phyloP scores from a whole-genome alignment of 805 yeast species.

The Metschnikowia noctiluminum region DNA sequence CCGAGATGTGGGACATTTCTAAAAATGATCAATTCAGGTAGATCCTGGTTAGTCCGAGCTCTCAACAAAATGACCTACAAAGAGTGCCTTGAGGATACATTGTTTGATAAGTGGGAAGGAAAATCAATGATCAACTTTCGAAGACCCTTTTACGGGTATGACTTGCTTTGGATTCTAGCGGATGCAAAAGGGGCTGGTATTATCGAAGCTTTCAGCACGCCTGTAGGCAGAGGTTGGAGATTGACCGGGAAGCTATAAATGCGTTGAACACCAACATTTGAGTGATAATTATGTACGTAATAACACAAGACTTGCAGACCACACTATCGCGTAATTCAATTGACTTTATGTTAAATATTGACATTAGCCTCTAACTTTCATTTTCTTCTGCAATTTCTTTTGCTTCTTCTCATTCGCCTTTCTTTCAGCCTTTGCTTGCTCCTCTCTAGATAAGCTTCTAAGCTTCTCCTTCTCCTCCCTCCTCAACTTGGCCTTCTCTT shows the following conservation, averaged over 20 bases:
- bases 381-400: slow-evolving; percentile 66
- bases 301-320: too few relatives aligned
- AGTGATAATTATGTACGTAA: too few relatives aligned
- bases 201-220: slow-evolving; percentile 50
- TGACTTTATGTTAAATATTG: background rate
- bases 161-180: slow-evolving; percentile 48
- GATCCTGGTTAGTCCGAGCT: slow-evolving; percentile 41
- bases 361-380: slow-evolving; percentile 41
- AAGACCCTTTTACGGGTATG: slow-evolving; percentile 49
- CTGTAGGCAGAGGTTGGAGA: slow-evolving; percentile 57
- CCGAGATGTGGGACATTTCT: slow-evolving; percentile 52
- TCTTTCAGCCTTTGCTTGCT: slow-evolving; percentile 73
- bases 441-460: slow-evolving; percentile 64
- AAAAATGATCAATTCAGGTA: slow-evolving; percentile 42
- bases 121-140: slow-evolving; percentile 37
- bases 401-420: slow-evolving; percentile 80
- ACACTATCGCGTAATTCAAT: background rate
- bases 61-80: slow-evolving; percentile 36
- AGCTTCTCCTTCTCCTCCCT: slow-evolving; percentile 59
- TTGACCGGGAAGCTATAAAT: slow-evolving; percentile 43
- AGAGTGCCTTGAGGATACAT: slow-evolving; percentile 41
- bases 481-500: slow-evolving; percentile 66
- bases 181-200: slow-evolving; percentile 51
- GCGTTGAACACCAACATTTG: background rate
- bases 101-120: slow-evolving; percentile 47